Evolutionary conservation across 306 rosid species (phyloP), one percentile per base, ranked within the genome.

Genomic region (Prunus mume): DNA sequence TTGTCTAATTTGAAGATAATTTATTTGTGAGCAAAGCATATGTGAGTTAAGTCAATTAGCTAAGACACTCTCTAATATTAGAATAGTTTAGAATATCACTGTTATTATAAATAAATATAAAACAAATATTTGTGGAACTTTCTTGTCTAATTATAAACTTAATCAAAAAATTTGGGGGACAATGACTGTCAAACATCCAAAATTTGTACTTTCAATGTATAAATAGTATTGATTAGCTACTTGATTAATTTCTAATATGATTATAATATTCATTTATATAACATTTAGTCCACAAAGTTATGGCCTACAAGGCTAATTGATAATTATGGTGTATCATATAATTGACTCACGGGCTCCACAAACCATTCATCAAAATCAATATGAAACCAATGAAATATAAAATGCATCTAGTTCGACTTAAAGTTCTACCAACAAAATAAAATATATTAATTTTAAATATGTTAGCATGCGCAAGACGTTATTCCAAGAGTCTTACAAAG

Each of bases 11-110:
- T 49, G 2, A 49, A 49, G 5, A 12, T 3, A 49, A 49, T 49
- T 38, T 7, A 7, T 0, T 38, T 38, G 0, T 1, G 2, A 2
- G 43, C 0, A 38, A 1, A 38, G 9, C 0, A 38, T 0, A 38
- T 7, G 2, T 0, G 2, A 7, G 9, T 38, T 38, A 38, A 38
- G 8, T 38, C 2, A 38, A 38, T 38, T 38, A 2, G 2, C 0
- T 6, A 38, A 38, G 9, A 7, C 0, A 6, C 7, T 0, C 0
- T n/a, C n/a, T n/a, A n/a, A 38, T 38, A 1, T 38, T 38, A 38
- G 0, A 38, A 1, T 38, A 38, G 0, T 38, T 38, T 38, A 38
- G 2, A 38, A 34, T 34, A 34, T 34, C 1, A 34, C 8, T 34
- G 0, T 34, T 34, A 34, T 34, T 30, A 30, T 30, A 30, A 30